Percentiles rank a stretch among this genome's conserved stretches.
Conservation (phyloP, 306 rosid species). For the Hippophae tibetana region DNA sequence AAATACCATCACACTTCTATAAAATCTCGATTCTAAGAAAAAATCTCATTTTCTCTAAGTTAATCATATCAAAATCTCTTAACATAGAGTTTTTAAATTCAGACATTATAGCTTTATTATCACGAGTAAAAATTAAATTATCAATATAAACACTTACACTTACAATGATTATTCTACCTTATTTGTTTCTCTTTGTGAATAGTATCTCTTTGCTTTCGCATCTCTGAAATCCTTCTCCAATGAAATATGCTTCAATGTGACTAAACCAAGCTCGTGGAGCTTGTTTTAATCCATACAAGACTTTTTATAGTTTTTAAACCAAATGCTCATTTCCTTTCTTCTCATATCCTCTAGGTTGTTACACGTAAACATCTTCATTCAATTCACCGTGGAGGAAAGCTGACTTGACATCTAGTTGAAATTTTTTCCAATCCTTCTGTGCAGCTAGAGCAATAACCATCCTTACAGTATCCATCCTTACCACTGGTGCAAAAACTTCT, state of each 20-base stretch:
- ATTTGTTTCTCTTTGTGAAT: neutral
- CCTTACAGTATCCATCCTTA: conserved; percentile 8
- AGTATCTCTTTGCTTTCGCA: neutral
- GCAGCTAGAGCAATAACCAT: conserved; percentile 10
- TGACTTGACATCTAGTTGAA: conserved; percentile 4
- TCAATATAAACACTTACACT: conserved; percentile 18
- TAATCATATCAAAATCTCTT: conserved; percentile 10
- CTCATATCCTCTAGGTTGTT: conserved; percentile 10
- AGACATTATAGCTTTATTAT: conserved; percentile 11
- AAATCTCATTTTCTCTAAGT: neutral
- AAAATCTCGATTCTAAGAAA: conserved; percentile 8
- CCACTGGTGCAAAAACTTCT: conserved; percentile 10
- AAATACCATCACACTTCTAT: neutral
- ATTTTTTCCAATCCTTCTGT: neutral
- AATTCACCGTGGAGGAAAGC: conserved; percentile 3
- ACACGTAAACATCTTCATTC: conserved; percentile 9
- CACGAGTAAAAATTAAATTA: conserved; percentile 9
- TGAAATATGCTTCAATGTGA: conserved; percentile 3
- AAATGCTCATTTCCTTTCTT: conserved; percentile 6
- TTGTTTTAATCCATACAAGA: conserved; percentile 1
- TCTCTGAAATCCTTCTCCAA: neutral
- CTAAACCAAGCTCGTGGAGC: conserved; percentile 14
- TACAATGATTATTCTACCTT: conserved; percentile 7
- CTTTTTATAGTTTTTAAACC: conserved; percentile 12
- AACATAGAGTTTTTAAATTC: conserved; percentile 4